Percentiles rank a stretch among this genome's conserved stretches.
Conservation (phyloP, 1,284 basidiomycete genomes). For the Leccinum holopus region DNA sequence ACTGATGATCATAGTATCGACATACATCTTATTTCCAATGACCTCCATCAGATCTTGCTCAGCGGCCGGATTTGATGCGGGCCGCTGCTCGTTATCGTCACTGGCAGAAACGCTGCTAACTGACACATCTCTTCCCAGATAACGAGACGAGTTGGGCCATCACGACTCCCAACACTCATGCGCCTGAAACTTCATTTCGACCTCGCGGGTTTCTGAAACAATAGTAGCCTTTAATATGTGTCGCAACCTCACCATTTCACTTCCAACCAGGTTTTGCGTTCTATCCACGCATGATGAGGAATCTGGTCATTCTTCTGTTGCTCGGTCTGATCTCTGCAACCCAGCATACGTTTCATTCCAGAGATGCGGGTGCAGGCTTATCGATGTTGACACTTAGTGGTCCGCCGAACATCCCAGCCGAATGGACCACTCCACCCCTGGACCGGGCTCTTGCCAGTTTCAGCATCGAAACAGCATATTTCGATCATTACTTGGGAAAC, state of each 20-base stretch:
- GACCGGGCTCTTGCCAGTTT: slow-evolving; percentile 48
- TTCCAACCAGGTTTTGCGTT: not conserved
- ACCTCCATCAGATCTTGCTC: not conserved
- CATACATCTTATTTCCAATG: not conserved
- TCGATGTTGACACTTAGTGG: slow-evolving; percentile 38
- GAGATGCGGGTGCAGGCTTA: not conserved
- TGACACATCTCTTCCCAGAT: not conserved
- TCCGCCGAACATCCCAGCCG: slow-evolving; percentile 40
- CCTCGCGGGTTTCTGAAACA: not conserved
- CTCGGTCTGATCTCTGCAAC: slow-evolving; percentile 12
- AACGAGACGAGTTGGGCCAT: not conserved
- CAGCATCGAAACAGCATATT: slow-evolving; percentile 46
- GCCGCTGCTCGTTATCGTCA: not conserved
- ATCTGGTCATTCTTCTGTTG: not conserved
- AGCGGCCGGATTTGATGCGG: not conserved
- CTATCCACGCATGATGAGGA: slow-evolving; percentile 12
- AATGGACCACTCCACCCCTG: slow-evolving; percentile 41
- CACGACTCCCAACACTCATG: no score
- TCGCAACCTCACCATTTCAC: not conserved
- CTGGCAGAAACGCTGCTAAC: not conserved
- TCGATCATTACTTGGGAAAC: slow-evolving; percentile 44
- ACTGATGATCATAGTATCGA: not conserved
- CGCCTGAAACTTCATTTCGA: no score
- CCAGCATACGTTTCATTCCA: slow-evolving; percentile 9
- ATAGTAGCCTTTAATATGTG: no score